Conservation (phyloP, 306 rosid species). For the Styphnolobium japonicum region DNA sequence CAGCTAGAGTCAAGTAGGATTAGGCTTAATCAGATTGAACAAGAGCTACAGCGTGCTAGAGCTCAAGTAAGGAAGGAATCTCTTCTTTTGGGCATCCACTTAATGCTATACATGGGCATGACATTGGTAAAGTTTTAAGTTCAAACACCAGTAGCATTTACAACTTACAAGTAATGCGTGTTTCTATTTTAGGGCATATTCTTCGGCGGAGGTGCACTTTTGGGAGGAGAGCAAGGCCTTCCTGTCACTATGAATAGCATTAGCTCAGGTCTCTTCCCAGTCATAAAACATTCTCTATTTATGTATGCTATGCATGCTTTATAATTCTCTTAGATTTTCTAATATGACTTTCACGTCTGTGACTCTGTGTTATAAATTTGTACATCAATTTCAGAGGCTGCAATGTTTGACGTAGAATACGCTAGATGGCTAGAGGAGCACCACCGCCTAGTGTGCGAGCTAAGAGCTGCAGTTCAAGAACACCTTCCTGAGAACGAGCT, state of each 20-base stretch:
- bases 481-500: constrained; percentile 79
- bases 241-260: constrained; percentile 54
- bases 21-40: constrained; percentile 91
- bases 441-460: constrained; percentile 72
- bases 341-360: background rate
- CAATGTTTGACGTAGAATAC: constrained; percentile 81
- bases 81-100: background rate
- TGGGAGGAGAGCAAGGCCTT: constrained; percentile 81
- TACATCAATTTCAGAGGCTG: constrained; percentile 50
- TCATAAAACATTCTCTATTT: too few species aligned
- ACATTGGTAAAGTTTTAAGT: background rate
- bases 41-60: constrained; percentile 85
- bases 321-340: background rate
- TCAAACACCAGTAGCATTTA: background rate
- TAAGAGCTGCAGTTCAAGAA: constrained; percentile 86
- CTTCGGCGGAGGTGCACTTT: constrained; percentile 59
- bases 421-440: constrained; percentile 87
- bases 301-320: background rate
- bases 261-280: constrained; percentile 53
- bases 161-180: constrained; percentile 3
- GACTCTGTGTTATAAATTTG: background rate
- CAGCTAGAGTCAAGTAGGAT: constrained; percentile 93
- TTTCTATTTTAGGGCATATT: constrained; percentile 60
- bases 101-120: constrained; percentile 5
- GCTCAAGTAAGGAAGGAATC: constrained; percentile 51